Evolutionary conservation across 2,329 filamentous ascomycete species (phyloP).

Genomic region (Neonectria sp.): DNA sequence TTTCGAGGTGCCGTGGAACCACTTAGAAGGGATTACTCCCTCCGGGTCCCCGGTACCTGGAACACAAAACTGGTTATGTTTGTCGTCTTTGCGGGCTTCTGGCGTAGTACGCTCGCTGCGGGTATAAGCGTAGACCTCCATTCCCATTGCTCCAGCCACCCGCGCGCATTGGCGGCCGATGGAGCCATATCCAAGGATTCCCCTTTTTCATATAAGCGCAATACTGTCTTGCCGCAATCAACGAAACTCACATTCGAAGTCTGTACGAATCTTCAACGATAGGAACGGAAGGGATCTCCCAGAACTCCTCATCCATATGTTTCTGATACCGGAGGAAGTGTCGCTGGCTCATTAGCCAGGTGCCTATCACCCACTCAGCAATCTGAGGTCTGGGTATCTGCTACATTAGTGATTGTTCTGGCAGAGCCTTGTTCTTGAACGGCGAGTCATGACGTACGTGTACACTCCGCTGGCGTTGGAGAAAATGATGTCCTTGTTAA

Average conservation of each 20-base stretch:
- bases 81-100: slow-evolving; percentile 68
- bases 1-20: slow-evolving; percentile 56
- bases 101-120: slow-evolving; percentile 71
- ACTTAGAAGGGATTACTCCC: slow-evolving; percentile 56
- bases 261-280: slow-evolving; percentile 17
- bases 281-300: background rate
- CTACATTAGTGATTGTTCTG: background rate
- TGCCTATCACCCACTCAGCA: slow-evolving; percentile 56
- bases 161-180: slow-evolving; percentile 60
- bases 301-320: slow-evolving; percentile 43
- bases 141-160: slow-evolving; percentile 72
- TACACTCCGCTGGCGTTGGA: background rate
- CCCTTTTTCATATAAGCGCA: slow-evolving; percentile 35
- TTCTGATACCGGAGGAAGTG: slow-evolving; percentile 49
- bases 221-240: slow-evolving; percentile 47
- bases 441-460: background rate
- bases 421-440: too few species aligned
- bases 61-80: slow-evolving; percentile 73
- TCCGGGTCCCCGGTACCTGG: slow-evolving; percentile 69
- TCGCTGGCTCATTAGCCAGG: slow-evolving; percentile 20
- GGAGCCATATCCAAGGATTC: slow-evolving; percentile 60
- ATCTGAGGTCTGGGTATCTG: slow-evolving; percentile 48
- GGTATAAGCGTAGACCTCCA: slow-evolving; percentile 78
- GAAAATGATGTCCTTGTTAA: background rate
- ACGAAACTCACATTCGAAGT: slow-evolving; percentile 50